These are phyloP conservation scores for Coemansia sp. DNA, from an alignment of 192 early-diverging fungal species.

Conservation along the genomic window DNA sequence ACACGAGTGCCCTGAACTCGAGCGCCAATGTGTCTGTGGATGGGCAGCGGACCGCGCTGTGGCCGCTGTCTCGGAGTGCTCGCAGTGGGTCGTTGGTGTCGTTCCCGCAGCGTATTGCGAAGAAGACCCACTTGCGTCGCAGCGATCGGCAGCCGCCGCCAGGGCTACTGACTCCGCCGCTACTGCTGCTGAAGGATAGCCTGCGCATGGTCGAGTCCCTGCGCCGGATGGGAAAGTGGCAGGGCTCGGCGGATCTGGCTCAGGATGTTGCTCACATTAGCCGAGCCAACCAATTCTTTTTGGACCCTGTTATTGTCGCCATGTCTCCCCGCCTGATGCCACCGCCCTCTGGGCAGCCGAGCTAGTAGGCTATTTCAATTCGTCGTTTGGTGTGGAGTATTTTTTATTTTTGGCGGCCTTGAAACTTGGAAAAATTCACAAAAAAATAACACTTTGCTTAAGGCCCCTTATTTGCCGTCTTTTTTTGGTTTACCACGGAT, in stretches of 20 bases:
- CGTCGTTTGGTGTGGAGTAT: not conserved
- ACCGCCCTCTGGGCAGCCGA: conserved; percentile 22
- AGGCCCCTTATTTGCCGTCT: not conserved
- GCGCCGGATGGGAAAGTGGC: conserved; percentile 49
- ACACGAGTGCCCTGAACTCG: not conserved
- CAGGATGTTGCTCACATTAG: not conserved
- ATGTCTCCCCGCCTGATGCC: conserved; percentile 40
- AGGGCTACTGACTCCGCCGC: not conserved
- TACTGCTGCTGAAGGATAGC: conserved; percentile 22
- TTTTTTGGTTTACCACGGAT: not conserved
- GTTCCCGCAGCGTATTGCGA: conserved; percentile 39
- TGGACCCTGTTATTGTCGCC: conserved; percentile 24
- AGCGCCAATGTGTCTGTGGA: not conserved
- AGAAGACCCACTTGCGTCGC: conserved; percentile 30
- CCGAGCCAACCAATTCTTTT: conserved; percentile 28
- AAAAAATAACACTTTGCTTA: not conserved
- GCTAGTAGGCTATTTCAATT: not conserved
- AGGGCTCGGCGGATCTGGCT: conserved; percentile 7
- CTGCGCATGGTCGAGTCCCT: conserved; percentile 49
- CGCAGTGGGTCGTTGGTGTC: conserved; percentile 17
- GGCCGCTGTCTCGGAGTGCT: conserved; percentile 19
- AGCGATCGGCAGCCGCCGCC: conserved; percentile 7
- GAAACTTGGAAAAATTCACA: not conserved
- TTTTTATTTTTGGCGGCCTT: not conserved
- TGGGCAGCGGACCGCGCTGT: not conserved